These are phyloP conservation scores for Colletotrichum aenigma DNA, from an alignment of 2,329 filamentous ascomycete genomes.

Conservation along the genomic window DNA sequence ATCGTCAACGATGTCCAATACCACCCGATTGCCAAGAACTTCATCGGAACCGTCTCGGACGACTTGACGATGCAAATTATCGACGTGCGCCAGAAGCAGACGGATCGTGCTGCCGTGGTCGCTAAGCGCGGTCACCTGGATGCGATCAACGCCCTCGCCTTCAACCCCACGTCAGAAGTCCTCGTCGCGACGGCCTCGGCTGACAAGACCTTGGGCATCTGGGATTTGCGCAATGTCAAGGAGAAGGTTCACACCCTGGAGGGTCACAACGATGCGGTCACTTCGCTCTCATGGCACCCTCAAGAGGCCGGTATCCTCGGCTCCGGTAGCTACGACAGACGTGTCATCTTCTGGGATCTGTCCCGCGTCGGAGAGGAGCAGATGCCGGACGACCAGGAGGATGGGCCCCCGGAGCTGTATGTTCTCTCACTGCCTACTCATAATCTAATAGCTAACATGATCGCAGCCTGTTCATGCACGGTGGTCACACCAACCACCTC, in stretches of 20 bases:
- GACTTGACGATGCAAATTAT: conserved; percentile 92
- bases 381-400: conserved; percentile 90
- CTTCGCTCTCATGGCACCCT: conserved; percentile 93
- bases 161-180: conserved; percentile 90
- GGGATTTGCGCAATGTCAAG: conserved; percentile 92
- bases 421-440: not conserved
- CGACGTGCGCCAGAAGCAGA: conserved; percentile 75
- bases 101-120: conserved; percentile 70
- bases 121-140: conserved; percentile 81
- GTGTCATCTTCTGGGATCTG: conserved; percentile 96
- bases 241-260: conserved; percentile 89
- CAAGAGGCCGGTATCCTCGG: conserved; percentile 87
- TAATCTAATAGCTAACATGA: conserved; percentile 22
- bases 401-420: conserved; percentile 92
- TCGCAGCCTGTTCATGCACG: conserved; percentile 91
- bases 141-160: conserved; percentile 94
- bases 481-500: conserved; percentile 95
- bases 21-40: conserved; percentile 82
- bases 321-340: conserved; percentile 89
- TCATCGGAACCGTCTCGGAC: conserved; percentile 93
- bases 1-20: conserved; percentile 98
- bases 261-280: conserved; percentile 87
- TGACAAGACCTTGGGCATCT: conserved; percentile 93
- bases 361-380: conserved; percentile 93
- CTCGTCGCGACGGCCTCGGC: conserved; percentile 91